These are phyloP conservation scores for Trichophyton benhamiae DNA, from an alignment of 2,329 filamentous ascomycete species.

Conservation along the genomic window DNA sequence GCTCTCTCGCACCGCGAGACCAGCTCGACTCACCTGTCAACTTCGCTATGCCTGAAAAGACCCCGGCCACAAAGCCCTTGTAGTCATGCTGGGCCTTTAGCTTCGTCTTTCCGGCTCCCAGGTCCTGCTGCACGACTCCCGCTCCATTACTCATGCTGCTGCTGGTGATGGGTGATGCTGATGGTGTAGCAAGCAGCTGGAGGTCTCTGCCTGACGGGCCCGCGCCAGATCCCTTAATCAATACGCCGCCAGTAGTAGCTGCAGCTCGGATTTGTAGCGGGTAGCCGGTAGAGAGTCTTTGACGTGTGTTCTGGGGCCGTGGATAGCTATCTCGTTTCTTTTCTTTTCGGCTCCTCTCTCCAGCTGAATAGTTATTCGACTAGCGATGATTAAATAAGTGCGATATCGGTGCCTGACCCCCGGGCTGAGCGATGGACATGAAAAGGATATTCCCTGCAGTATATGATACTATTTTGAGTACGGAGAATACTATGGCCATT, in stretches of 20 bases:
- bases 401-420: background rate
- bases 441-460: no score
- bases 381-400: background rate
- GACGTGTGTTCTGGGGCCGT: background rate
- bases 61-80: conserved; percentile 93
- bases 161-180: background rate
- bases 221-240: background rate
- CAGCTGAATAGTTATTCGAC: background rate
- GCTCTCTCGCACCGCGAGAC: no score
- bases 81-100: conserved; percentile 46
- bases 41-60: conserved; percentile 89
- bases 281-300: background rate
- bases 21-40: conserved; percentile 50
- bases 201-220: background rate
- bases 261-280: no score
- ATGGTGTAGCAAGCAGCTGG: background rate
- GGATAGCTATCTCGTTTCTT: background rate
- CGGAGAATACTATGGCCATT: no score
- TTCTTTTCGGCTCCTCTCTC: background rate
- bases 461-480: no score
- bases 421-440: no score
- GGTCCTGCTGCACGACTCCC: background rate
- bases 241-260: background rate
- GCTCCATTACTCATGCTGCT: background rate
- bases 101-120: background rate